Conservation (phyloP, 805 yeast species). For the Saccharomycopsis guyanensis region DNA sequence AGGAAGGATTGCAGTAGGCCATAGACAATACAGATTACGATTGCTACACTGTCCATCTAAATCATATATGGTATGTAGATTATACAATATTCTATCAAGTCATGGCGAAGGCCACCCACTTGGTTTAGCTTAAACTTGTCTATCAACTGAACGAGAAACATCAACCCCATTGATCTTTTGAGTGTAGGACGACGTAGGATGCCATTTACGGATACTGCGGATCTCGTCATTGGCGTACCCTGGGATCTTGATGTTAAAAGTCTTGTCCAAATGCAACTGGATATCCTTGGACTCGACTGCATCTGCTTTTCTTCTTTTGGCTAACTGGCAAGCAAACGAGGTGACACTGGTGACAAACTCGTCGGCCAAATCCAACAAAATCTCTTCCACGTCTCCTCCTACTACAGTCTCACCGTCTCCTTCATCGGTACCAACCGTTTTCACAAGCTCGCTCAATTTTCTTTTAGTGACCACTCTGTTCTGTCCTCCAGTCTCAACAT, state of each 20-base stretch:
- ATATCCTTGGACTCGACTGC: conserved; percentile 82
- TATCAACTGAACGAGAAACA: conserved; percentile 20
- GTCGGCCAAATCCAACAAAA: conserved; percentile 86
- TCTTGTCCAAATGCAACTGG: conserved; percentile 83
- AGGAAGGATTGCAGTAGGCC: conserved; percentile 33
- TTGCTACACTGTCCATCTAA: background rate
- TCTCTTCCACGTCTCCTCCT: conserved; percentile 94
- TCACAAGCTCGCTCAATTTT: conserved; percentile 79
- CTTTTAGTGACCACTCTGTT: conserved; percentile 83
- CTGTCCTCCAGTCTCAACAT: conserved; percentile 47
- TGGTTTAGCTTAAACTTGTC: conserved; percentile 14
- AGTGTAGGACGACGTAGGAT: conserved; percentile 52
- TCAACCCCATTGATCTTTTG: conserved; percentile 54
- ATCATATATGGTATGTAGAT: background rate
- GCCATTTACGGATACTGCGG: conserved; percentile 66
- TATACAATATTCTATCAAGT: too few relatives aligned
- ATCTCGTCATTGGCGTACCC: conserved; percentile 91
- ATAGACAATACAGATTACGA: background rate
- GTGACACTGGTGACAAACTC: conserved; percentile 91
- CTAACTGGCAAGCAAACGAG: conserved; percentile 86
- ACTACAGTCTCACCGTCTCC: conserved; percentile 87
- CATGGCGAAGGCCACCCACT: too few relatives aligned
- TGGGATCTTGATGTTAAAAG: conserved; percentile 93
- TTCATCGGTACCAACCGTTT: conserved; percentile 73
- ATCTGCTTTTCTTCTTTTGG: conserved; percentile 89